Evolutionary conservation across 2,329 filamentous ascomycete genomes (phyloP), one percentile per base, ranked within the genome.

Genomic region (Arachnopeziza araneosa): DNA sequence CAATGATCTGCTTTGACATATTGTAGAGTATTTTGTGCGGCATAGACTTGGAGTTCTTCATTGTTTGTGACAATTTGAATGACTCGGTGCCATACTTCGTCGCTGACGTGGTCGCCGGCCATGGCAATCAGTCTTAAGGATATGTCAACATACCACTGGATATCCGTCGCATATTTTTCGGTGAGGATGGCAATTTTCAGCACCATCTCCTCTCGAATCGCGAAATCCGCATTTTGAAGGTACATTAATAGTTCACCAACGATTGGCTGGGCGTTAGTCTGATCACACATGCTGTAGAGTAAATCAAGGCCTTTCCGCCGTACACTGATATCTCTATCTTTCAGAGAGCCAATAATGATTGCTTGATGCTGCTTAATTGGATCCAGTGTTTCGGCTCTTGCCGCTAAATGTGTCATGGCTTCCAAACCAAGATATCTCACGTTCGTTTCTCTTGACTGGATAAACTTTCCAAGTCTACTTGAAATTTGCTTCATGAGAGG

Each of bases 21-120:
- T 67, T 93, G 89, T 50, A 99, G 78, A 23, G 95, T 92, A 68
- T 96, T 96, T 72, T 96, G 91, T 4, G 95, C 92, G 1, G 95
- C 95, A 72, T 99, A 99, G 0, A 96, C 88, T 75, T 99, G 95
- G 12, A 99, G 82, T 74, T 98, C 93, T 75, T 99, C 95, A 74
- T 99, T 99, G 79, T 99, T 99, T 58, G 95, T 98, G 61, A 98
- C 93, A 68, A 99, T 98, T 74, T 99, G 95, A 64, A 96, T 97
- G 59, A 99, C 93, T 68, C 95, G 87, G 74, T 99, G 95, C 95
- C 95, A 99, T 21, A 99, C 95, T 76, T 99, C 95, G 65, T 99
- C 96, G 75, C 93, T 98, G 67, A 99, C 93, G 74, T 99, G 95
- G 71, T 99, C 95, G 67, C 95, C 95, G 2, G 96, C 95, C 85